Conservation (phyloP, 345 rosid genomes). For the Hypericum perforatum region DNA sequence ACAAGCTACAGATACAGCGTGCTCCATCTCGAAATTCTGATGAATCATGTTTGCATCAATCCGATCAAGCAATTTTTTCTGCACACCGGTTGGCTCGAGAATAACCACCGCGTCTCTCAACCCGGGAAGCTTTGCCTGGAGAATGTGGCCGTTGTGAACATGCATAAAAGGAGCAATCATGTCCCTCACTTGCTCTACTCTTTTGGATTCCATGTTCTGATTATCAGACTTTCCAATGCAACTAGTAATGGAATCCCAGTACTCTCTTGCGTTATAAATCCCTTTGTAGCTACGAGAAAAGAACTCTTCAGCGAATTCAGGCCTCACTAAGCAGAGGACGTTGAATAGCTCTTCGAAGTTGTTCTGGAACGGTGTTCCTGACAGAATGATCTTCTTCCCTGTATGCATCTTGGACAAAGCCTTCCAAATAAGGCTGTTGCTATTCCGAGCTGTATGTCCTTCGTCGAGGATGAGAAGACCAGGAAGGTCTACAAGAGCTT, state of each 20-base stretch:
- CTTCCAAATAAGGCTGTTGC: slow-evolving; percentile 43
- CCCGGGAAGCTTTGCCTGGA: slow-evolving; percentile 54
- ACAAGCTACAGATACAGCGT: slow-evolving; percentile 38
- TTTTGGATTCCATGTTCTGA: slow-evolving; percentile 10
- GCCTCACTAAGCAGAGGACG: slow-evolving; percentile 43
- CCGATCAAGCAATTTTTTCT: slow-evolving; percentile 26
- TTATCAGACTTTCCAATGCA: slow-evolving; percentile 19
- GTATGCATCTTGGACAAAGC: slow-evolving; percentile 43
- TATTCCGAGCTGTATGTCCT: slow-evolving; percentile 73
- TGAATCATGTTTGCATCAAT: slow-evolving; percentile 6
- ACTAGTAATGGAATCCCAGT: slow-evolving; percentile 26
- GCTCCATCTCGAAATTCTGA: slow-evolving; percentile 16
- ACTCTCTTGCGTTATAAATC: slow-evolving; percentile 19
- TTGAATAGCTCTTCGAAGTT: slow-evolving; percentile 61
- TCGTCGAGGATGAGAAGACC: slow-evolving; percentile 62
- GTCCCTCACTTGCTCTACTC: slow-evolving; percentile 19
- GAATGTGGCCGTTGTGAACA: slow-evolving; percentile 53
- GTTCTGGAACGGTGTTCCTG: slow-evolving; percentile 84
- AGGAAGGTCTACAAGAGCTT: slow-evolving; percentile 36
- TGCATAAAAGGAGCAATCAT: slow-evolving; percentile 60
- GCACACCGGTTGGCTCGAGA: slow-evolving; percentile 35
- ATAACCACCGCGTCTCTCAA: slow-evolving; percentile 48
- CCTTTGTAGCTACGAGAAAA: background rate
- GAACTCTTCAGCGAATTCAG: slow-evolving; percentile 19
- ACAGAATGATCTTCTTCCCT: slow-evolving; percentile 54